Conservation (phyloP, 768 basidiomycete species). For the Leccinum pellstonianum region DNA sequence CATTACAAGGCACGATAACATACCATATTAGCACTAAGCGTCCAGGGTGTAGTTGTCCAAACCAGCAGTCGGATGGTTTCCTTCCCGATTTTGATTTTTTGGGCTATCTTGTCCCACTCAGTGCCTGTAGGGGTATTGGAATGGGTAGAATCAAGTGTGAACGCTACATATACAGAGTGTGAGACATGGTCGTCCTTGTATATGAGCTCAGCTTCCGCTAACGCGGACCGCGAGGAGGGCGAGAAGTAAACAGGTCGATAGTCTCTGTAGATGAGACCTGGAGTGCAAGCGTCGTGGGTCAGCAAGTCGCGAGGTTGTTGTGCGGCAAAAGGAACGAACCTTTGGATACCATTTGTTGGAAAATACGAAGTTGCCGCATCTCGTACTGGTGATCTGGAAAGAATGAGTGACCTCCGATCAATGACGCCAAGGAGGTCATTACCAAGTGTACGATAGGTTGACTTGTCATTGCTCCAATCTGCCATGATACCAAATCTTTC, state of each 20-base stretch:
- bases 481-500: conserved; percentile 86
- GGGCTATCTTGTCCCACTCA: conserved; percentile 21
- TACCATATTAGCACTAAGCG: conserved; percentile 93
- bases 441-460: conserved; percentile 89
- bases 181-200: conserved; percentile 90
- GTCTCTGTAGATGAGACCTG: conserved; percentile 80
- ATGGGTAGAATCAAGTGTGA: conserved; percentile 50
- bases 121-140: conserved; percentile 15
- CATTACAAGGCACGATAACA: conserved; percentile 15
- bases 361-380: conserved; percentile 81
- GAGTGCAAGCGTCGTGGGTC: background rate
- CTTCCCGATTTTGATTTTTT: conserved; percentile 34
- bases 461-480: conserved; percentile 63
- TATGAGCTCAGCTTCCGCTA: conserved; percentile 92
- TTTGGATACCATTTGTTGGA: conserved; percentile 84
- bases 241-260: conserved; percentile 94
- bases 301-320: background rate
- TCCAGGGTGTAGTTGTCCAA: conserved; percentile 99
- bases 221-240: conserved; percentile 88
- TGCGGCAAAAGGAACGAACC: conserved; percentile 40
- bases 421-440: conserved; percentile 8
- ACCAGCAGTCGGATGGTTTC: conserved; percentile 59
- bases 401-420: background rate
- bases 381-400: conserved; percentile 79
- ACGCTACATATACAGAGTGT: conserved; percentile 82